A percentile compares a stretch with the other conserved stretches of the same genome.
Evolutionary conservation across 192 early-diverging fungal species (phyloP).

Genomic region (Rhizoclosmatium sp.): DNA sequence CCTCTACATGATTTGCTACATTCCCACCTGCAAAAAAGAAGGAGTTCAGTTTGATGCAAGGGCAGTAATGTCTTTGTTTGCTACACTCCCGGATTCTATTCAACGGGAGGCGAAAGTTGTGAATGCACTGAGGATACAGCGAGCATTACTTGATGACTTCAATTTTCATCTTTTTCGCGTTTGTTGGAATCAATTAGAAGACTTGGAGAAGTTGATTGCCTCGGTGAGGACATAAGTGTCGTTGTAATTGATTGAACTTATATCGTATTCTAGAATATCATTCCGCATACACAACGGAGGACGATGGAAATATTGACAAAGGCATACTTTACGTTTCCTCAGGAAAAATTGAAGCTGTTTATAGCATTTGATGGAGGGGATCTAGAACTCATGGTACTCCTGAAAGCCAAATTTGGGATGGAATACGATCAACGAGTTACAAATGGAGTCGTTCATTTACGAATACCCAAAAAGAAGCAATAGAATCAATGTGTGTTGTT

Average conservation of each 20-base stretch:
- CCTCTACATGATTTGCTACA: constrained; percentile 7
- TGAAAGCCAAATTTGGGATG: background rate
- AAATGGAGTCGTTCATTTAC: constrained; percentile 15
- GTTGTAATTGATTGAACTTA: background rate
- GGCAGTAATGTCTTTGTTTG: background rate
- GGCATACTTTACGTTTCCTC: background rate
- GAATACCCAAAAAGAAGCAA: background rate
- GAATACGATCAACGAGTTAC: constrained; percentile 12
- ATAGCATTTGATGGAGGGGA: background rate
- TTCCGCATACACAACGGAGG: background rate
- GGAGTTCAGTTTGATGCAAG: background rate
- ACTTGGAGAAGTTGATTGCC: background rate
- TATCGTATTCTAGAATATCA: background rate
- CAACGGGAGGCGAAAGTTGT: background rate
- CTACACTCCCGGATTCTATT: background rate
- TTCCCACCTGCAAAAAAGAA: background rate
- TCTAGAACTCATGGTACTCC: background rate
- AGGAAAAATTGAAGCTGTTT: background rate
- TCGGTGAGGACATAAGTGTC: background rate
- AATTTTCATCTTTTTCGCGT: background rate
- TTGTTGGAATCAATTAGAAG: background rate
- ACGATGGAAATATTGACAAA: constrained; percentile 12
- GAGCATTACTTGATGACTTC: background rate
- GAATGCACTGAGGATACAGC: background rate
- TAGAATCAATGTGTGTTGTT: too few relatives aligned